Conservation (phyloP, 2,329 filamentous ascomycete species). For the Chlorencoelia australis region DNA sequence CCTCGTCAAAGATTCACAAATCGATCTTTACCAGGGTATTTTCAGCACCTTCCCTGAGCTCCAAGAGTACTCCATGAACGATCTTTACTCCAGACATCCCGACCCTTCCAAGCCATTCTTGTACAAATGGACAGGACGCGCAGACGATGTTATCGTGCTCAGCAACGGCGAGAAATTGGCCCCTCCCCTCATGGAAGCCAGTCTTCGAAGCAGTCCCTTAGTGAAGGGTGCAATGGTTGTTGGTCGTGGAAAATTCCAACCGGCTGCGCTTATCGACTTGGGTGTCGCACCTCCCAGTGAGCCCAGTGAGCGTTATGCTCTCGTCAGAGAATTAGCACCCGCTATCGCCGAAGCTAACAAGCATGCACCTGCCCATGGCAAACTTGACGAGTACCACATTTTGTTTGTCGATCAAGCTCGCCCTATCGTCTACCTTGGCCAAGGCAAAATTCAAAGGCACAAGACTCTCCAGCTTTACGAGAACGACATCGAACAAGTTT, state of each 20-base stretch:
- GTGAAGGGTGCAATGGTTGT: slow-evolving; percentile 28
- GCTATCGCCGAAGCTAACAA: slow-evolving; percentile 26
- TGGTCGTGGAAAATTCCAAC: slow-evolving; percentile 22
- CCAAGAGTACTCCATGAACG: slow-evolving; percentile 13
- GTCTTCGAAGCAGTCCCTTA: slow-evolving; percentile 27
- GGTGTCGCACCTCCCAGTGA: slow-evolving; percentile 1
- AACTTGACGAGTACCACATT: slow-evolving; percentile 23
- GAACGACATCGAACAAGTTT: slow-evolving; percentile 27
- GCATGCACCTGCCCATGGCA: slow-evolving; percentile 22
- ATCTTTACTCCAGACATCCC: slow-evolving; percentile 11
- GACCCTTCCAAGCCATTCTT: slow-evolving; percentile 10
- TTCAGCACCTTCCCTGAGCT: slow-evolving; percentile 13
- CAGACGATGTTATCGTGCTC: slow-evolving; percentile 14
- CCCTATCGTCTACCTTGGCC: slow-evolving; percentile 27
- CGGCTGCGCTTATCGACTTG: slow-evolving; percentile 11
- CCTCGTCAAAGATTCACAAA: slow-evolving; percentile 7
- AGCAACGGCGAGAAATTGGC: slow-evolving; percentile 36
- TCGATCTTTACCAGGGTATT: slow-evolving; percentile 11
- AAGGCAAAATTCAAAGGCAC: slow-evolving; percentile 30
- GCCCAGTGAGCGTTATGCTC: slow-evolving; percentile 4
- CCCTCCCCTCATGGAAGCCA: slow-evolving; percentile 30
- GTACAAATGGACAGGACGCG: slow-evolving; percentile 10
- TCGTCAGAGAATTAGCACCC: slow-evolving; percentile 24
- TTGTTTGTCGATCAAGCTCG: slow-evolving; percentile 24
- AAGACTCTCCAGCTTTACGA: slow-evolving; percentile 24